Base-by-base conservation (phyloP, 352 stramenopile species). In the Phytophthora citricola region DNA sequence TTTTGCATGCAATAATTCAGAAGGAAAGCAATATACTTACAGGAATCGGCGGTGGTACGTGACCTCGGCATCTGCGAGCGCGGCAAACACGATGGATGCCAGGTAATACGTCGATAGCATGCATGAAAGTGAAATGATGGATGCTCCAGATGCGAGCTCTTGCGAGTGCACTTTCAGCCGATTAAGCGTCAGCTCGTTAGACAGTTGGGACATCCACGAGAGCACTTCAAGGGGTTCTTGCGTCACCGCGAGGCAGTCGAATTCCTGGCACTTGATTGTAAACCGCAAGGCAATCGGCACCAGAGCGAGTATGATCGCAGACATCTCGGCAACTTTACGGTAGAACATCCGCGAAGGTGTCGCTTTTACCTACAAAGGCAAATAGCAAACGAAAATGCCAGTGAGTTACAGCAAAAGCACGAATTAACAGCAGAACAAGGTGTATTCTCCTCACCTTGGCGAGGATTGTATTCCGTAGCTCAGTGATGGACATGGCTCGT, bases 1-100 rank as follows among this genome's bases (percentile, higher is more conserved):
- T 29, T 45, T 47, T 3, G 40, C 20, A 17, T 7, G n/a, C 14
- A 24, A 4, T 9, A 38, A 36, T 39, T 11, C 48, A 11, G 29
- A 46, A 5, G 15, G 29, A 4, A 52, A 22, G 10, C 2, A 5
- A 15, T 24, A 14, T 29, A 72, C 68, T 63, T 72, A 94, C 82
- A 95, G 63, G 51, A 93, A 92, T 31, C 87, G 85, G 32, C 87
- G 87, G 55, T 95, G 85, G 48, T 95, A 95, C 7, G 87, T 95
- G 20, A 93, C 83, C 75, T 95, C 87, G 6, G 87, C 87, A 63
- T 95, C 85, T 5, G 87, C 87, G 4, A 95, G 74, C 1, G 85
- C 83, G 10, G 81, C 71, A 66, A 95, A 95, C 54, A 91, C 76
- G 32, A 89, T 80, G 6, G 75, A 92, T 5, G 83, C 85, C 69